Percentiles rank a stretch among this genome's conserved stretches.
Conservation (phyloP, 345 rosid species). For the Aquilaria yunnanensis region DNA sequence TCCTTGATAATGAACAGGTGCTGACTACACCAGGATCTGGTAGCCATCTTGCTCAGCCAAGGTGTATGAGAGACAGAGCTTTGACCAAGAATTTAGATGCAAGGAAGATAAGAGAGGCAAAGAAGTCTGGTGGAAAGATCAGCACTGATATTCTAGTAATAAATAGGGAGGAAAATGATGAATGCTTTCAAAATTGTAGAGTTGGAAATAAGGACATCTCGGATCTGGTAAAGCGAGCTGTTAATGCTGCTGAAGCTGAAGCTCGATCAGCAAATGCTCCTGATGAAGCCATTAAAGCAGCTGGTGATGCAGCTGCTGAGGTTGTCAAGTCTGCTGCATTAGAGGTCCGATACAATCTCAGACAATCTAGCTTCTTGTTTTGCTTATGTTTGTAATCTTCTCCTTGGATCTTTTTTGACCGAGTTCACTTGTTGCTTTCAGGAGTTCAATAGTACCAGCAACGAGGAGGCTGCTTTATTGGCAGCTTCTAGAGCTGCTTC, state of each 20-base stretch:
- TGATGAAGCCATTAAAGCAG: conserved; percentile 84
- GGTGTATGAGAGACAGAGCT: conserved; percentile 47
- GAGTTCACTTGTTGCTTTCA: conserved; percentile 16
- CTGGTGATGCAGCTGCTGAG: conserved; percentile 93
- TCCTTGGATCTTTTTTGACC: not conserved
- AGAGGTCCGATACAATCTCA: conserved; percentile 43
- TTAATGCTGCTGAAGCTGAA: conserved; percentile 93
- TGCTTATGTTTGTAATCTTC: not conserved
- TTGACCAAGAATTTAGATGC: conserved; percentile 39
- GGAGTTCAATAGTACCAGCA: conserved; percentile 62
- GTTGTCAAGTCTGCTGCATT: conserved; percentile 88
- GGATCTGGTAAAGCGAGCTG: conserved; percentile 74
- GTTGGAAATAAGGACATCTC: conserved; percentile 76
- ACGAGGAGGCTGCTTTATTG: conserved; percentile 83
- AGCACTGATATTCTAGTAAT: conserved; percentile 31
- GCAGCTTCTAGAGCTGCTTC: conserved; percentile 92
- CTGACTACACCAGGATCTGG: conserved; percentile 63
- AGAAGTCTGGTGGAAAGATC: conserved; percentile 32
- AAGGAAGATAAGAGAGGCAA: conserved; percentile 46
- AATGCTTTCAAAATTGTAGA: conserved; percentile 70
- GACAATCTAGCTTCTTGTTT: conserved; percentile 3
- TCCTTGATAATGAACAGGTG: conserved; percentile 45
- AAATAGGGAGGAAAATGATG: conserved; percentile 71
- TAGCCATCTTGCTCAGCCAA: conserved; percentile 40
- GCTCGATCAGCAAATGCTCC: conserved; percentile 89